Base-by-base conservation (phyloP, 805 yeast genomes). In the Metschnikowia colocasiae region DNA sequence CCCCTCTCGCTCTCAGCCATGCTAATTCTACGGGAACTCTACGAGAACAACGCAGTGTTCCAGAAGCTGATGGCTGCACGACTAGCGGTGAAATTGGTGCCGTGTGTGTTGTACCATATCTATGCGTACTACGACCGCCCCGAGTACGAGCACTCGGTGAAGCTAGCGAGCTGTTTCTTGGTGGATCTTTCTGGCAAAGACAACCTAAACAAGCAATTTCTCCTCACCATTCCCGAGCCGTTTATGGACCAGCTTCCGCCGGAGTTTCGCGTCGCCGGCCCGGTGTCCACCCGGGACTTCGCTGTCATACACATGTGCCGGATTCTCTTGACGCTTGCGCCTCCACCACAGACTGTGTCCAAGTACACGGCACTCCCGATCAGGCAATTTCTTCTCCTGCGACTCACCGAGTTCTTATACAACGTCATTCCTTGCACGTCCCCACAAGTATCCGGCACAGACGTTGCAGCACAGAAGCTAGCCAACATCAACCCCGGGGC, bases 11-110 rank as follows among this genome's bases (percentile, higher is more conserved):
- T 73, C 3, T 91, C 85, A 58, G 59, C 78, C n/a, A 63, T 80
- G 5, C 74, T 85, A 60, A 60, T 91, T 7, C 54, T 86, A 13
- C 87, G 95, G 87, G 95, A 87, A 57, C 65, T 89, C 36, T 65
- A 80, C 29, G 92, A 87, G 59, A 82, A 89, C 55, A 92, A 92
- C 64, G 72, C 71, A 49, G 64, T 64, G 41, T 82, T 85, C 57
- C 74, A 74, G 48, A 63, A 74, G 2, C 23, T 59, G 22, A 53
- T 64, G 2, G 61, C 56, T 1, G 71, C 73, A 12, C 69, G 73
- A 38, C 72, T 73, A 51, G 76, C 82, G 2, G 69, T 75, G 26
- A 84, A 83, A 54, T 62, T 86, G 34, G 62, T 79, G 36, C 67
- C 85, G 0, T 63, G 76, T 2, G 63, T 86, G 16, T 57, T 82